A percentile compares a stretch with the other conserved stretches of the same genome.
Evolutionary conservation across 2,329 filamentous ascomycete species (phyloP).

Genomic region (Epicoccum nigrum): DNA sequence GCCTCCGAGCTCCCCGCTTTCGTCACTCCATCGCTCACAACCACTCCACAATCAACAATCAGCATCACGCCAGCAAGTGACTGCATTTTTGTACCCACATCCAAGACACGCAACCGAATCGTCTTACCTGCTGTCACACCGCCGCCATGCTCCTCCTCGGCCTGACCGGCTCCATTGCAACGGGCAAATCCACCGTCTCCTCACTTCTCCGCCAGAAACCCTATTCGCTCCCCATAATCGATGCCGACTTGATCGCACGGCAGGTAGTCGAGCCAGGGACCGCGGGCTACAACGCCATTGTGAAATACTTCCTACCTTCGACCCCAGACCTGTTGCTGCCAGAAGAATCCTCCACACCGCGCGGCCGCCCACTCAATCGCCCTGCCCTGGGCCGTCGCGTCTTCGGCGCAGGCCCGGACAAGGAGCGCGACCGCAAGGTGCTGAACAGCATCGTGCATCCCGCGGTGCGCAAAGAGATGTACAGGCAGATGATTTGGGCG

Average conservation of each 20-base stretch:
- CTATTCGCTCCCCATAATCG: constrained; percentile 87
- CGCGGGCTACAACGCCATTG: constrained; percentile 79
- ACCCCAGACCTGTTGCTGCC: constrained; percentile 85
- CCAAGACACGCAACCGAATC: neutral
- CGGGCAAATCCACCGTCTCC: constrained; percentile 96
- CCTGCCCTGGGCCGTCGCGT: constrained; percentile 83
- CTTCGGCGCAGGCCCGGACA: constrained; percentile 78
- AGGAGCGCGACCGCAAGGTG: constrained; percentile 72
- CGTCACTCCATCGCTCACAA: neutral
- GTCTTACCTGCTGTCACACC: neutral
- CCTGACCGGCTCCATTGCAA: constrained; percentile 95
- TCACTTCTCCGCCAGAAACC: constrained; percentile 78
- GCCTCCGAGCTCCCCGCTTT: constrained; percentile 19
- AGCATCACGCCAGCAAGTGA: neutral
- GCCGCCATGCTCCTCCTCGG: constrained; percentile 85
- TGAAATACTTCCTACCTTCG: constrained; percentile 77
- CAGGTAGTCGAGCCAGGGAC: constrained; percentile 95
- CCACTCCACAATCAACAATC: neutral
- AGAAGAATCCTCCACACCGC: constrained; percentile 46
- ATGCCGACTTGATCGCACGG: constrained; percentile 90
- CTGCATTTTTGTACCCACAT: neutral
- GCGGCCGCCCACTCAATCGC: constrained; percentile 79
- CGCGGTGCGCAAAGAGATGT: constrained; percentile 83
- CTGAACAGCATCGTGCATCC: constrained; percentile 94
- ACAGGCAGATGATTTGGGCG: constrained; percentile 71